Percentiles rank a stretch among this genome's conserved stretches.
Conservation (phyloP, 768 basidiomycete genomes). For the Tephrocybe sp. region DNA sequence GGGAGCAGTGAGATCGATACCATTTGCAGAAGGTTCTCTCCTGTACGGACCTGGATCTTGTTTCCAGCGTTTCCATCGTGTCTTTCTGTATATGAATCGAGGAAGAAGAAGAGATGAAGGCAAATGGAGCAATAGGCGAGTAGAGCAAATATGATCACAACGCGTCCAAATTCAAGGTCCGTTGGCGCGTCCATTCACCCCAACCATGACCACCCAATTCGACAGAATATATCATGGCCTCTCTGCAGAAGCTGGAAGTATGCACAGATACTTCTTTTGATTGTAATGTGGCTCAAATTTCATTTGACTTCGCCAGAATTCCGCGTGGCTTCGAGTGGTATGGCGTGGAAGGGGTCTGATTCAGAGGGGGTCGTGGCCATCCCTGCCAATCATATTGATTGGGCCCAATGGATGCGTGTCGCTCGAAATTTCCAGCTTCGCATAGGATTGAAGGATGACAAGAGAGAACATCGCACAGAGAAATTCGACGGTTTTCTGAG, state of each 20-base stretch:
- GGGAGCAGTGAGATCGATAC: conserved; percentile 34
- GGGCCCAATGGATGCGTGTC: conserved; percentile 89
- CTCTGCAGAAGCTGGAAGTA: conserved; percentile 77
- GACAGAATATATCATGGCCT: conserved; percentile 82
- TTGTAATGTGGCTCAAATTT: conserved; percentile 7
- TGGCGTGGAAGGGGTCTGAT: conserved; percentile 92
- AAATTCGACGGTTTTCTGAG: conserved; percentile 94
- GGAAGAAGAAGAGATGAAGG: conserved; percentile 8
- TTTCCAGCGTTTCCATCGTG: conserved; percentile 60
- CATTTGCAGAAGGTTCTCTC: conserved; percentile 92
- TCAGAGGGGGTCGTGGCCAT: conserved; percentile 63
- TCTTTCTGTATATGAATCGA: conserved; percentile 4
- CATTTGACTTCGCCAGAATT: conserved; percentile 54
- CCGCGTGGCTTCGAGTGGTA: conserved; percentile 84
- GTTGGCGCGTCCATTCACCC: conserved; percentile 37
- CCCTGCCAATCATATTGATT: conserved; percentile 74
- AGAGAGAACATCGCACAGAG: conserved; percentile 69
- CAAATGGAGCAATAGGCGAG: conserved; percentile 6
- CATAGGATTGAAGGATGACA: conserved; percentile 52
- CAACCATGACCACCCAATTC: conserved; percentile 74
- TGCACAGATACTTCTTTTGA: conserved; percentile 33
- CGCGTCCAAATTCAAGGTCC: conserved; percentile 43
- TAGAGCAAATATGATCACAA: conserved; percentile 15
- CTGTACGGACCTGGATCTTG: conserved; percentile 64
- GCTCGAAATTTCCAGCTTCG: conserved; percentile 91